phyloP scores from a whole-genome alignment of 2,329 filamentous ascomycete genomes.

The Penicillium brevicompactum region DNA sequence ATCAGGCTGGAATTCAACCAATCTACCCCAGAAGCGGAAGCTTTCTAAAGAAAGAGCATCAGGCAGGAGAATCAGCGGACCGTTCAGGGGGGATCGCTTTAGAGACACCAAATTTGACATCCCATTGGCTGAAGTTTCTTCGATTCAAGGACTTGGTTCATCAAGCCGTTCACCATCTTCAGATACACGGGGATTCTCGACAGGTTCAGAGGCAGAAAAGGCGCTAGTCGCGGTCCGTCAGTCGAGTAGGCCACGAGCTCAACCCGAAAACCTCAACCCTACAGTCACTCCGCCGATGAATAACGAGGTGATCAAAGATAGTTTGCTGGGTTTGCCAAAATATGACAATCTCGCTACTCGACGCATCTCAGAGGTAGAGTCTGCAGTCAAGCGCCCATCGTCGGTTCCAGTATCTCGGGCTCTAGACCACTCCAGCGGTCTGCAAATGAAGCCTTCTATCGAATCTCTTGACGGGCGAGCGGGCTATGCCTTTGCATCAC shows the following conservation, averaged over 20 bases:
- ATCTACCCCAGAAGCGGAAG: constrained; percentile 19
- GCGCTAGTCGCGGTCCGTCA: constrained; percentile 43
- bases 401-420: constrained; percentile 21
- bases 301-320: constrained; percentile 26
- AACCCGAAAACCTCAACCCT: constrained; percentile 14
- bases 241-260: constrained; percentile 34
- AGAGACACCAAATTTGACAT: constrained; percentile 21
- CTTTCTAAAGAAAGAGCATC: constrained; percentile 9
- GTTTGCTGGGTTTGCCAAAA: constrained; percentile 33
- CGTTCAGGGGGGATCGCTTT: constrained; percentile 13
- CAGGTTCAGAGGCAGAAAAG: constrained; percentile 40
- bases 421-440: constrained; percentile 14
- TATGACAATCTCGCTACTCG: constrained; percentile 38
- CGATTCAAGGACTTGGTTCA: constrained; percentile 34
- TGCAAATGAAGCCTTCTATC: constrained; percentile 32
- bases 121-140: constrained; percentile 29
- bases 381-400: constrained; percentile 21
- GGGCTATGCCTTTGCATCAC: constrained; percentile 30
- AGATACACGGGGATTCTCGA: constrained; percentile 22
- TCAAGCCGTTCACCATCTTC: constrained; percentile 25
- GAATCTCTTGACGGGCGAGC: constrained; percentile 32
- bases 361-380: constrained; percentile 19
- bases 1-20: constrained; percentile 38
- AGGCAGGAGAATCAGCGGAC: constrained; percentile 15
- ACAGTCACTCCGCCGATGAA: constrained; percentile 2